Evolutionary conservation across 305 asterid species (phyloP), one percentile per base, ranked within the genome.

Genomic region (Rubia balearica): DNA sequence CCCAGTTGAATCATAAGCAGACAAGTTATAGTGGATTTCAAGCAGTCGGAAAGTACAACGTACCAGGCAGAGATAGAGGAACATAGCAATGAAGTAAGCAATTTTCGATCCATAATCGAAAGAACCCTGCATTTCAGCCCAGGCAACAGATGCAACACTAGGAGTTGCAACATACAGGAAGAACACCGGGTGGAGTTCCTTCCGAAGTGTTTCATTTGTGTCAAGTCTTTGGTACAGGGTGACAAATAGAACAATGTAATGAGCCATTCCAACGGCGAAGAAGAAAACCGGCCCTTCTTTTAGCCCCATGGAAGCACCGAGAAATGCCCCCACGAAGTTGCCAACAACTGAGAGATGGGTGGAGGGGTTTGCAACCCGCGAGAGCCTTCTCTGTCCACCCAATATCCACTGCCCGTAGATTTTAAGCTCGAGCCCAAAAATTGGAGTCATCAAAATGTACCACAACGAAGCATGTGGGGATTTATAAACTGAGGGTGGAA

Each of bases 401-500:
- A 96, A 88, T 92, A 89, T 89, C 98, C 98, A 91, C 74, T 89
- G 94, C 5, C 98, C 98, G 69, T 91, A 91, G 24, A 91, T 86
- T 74, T 91, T 91, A 14, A 91, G 64, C 86, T 89, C 96, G 1
- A 89, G 84, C 62, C 64, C 74, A 13, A 85, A 77, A 1, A 91
- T 74, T 1, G 98, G 98, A 0, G 90, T 42, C 98, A 91, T 91
- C 2, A 91, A 83, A 36, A 84, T 9, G 72, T 89, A 89, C 96
- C 96, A 91, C 0, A 83, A 36, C 17, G 83, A 76, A 2, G 57
- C 8, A 21, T 78, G 93, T 9, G 85, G 80, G 5, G 71, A 55
- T 57, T 75, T 33, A 14, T 85, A 24, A 13, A 89, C 68, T 0
- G 87, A 79, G 0, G 88, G 79, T 17, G 98, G 98, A 69, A 80